These are phyloP conservation scores for Piromyces finnis DNA, from an alignment of 192 early-diverging fungal species.

Conservation along the genomic window DNA sequence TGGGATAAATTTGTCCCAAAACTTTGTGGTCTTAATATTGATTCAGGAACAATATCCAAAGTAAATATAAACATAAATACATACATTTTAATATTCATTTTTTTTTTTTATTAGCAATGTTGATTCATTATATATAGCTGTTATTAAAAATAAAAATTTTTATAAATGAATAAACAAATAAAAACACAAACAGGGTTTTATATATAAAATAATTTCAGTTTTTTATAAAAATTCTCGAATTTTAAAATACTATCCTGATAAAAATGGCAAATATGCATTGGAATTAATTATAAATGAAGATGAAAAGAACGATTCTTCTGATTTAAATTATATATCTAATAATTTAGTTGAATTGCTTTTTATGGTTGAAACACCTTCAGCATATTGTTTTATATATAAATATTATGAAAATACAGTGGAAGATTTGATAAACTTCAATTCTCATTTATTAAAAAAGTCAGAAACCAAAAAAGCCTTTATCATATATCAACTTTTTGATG, in stretches of 20 bases:
- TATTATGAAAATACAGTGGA: not conserved
- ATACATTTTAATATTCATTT: too few relatives aligned
- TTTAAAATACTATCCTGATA: not conserved
- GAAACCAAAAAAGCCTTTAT: slow-evolving; percentile 12
- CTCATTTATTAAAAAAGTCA: not conserved
- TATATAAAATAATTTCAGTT: not conserved
- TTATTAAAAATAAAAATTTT: too few relatives aligned
- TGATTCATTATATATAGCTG: too few relatives aligned
- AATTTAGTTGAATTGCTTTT: not conserved
- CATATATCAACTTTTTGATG: slow-evolving; percentile 31
- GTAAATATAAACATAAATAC: not conserved
- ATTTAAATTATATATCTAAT: not conserved
- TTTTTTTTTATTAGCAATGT: too few relatives aligned
- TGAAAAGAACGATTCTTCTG: not conserved
- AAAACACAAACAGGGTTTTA: not conserved
- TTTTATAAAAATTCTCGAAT: not conserved
- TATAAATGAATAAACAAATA: not conserved
- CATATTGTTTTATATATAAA: not conserved
- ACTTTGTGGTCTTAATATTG: not conserved
- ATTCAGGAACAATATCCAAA: not conserved
- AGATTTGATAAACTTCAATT: not conserved
- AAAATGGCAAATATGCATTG: not conserved
- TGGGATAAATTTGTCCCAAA: not conserved
- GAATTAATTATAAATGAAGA: not conserved
- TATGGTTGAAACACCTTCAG: not conserved